phyloP scores from a whole-genome alignment of 257 asterid species.

The Solanum appendiculatum region DNA sequence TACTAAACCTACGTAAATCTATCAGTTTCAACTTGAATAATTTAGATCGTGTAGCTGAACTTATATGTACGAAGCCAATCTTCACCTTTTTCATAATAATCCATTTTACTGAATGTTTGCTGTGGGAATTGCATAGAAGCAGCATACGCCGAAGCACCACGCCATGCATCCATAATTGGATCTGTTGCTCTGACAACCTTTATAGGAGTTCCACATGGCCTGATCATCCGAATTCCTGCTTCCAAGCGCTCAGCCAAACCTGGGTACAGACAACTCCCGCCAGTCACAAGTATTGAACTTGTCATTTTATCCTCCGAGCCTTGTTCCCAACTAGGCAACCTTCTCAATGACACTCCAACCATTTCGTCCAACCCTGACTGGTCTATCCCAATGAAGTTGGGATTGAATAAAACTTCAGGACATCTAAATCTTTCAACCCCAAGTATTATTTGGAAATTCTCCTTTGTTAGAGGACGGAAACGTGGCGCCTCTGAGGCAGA shows the following conservation, averaged over 20 bases:
- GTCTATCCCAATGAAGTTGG: slow-evolving; percentile 78
- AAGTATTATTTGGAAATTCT: slow-evolving; percentile 70
- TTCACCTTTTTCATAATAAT: slow-evolving; percentile 89
- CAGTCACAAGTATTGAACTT: slow-evolving; percentile 66
- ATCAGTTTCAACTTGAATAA: neutral
- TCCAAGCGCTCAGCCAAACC: slow-evolving; percentile 78
- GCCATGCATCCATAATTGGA: slow-evolving; percentile 87
- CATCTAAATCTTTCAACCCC: slow-evolving; percentile 96
- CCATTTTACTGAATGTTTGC: slow-evolving; percentile 70
- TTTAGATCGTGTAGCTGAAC: slow-evolving; percentile 47
- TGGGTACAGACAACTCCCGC: slow-evolving; percentile 85
- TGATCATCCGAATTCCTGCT: slow-evolving; percentile 68
- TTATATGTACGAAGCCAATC: slow-evolving; percentile 71
- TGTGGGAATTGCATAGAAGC: slow-evolving; percentile 40
- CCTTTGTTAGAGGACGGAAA: slow-evolving; percentile 77
- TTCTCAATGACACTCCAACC: slow-evolving; percentile 59
- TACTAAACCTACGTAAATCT: neutral
- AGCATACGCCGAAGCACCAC: slow-evolving; percentile 84
- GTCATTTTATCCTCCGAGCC: slow-evolving; percentile 53
- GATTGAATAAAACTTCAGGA: slow-evolving; percentile 75
- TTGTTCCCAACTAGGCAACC: slow-evolving; percentile 35
- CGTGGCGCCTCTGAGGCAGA: slow-evolving; percentile 56
- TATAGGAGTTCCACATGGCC: slow-evolving; percentile 79
- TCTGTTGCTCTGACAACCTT: slow-evolving; percentile 50
- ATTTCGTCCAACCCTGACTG: slow-evolving; percentile 94